phyloP scores from a whole-genome alignment of 108 stramenopile species.

The Schizochytrium sp. region DNA sequence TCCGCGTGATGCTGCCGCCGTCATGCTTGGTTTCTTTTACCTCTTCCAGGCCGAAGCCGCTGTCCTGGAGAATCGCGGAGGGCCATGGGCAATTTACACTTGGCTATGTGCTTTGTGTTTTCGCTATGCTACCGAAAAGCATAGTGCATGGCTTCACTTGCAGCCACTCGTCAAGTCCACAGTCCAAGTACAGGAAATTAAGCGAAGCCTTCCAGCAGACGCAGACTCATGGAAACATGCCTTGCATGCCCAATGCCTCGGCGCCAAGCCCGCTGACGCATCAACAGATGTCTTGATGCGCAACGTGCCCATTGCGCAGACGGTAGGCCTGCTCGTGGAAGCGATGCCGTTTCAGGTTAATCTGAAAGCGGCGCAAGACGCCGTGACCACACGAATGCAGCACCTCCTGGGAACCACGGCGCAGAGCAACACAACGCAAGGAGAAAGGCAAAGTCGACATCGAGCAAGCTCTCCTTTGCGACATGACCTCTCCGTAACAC shows the following conservation, averaged over 20 bases:
- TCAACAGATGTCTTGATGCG: too few species aligned
- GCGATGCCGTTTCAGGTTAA: too few species aligned
- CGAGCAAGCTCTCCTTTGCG: too few species aligned
- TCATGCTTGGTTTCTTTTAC: background rate
- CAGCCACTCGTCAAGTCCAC: background rate
- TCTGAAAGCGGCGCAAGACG: too few species aligned
- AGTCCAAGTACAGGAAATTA: background rate
- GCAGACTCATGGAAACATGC: background rate
- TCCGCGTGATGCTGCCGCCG: background rate
- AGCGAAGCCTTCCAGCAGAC: background rate
- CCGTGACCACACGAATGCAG: too few species aligned
- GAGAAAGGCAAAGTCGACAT: too few species aligned
- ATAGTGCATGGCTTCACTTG: background rate
- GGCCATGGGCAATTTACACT: background rate
- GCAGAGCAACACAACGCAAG: too few species aligned
- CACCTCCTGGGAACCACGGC: too few species aligned
- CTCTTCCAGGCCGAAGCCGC: background rate
- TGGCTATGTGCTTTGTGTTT: background rate
- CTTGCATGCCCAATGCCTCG: background rate
- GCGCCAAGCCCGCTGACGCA: background rate
- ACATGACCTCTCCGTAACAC: background rate
- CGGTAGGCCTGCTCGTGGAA: too few species aligned
- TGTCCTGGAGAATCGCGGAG: background rate
- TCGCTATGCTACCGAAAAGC: background rate
- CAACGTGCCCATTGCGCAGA: too few species aligned